Base-by-base conservation (phyloP, 192 early-diverging fungal species). In the Entrophospora sp. region DNA sequence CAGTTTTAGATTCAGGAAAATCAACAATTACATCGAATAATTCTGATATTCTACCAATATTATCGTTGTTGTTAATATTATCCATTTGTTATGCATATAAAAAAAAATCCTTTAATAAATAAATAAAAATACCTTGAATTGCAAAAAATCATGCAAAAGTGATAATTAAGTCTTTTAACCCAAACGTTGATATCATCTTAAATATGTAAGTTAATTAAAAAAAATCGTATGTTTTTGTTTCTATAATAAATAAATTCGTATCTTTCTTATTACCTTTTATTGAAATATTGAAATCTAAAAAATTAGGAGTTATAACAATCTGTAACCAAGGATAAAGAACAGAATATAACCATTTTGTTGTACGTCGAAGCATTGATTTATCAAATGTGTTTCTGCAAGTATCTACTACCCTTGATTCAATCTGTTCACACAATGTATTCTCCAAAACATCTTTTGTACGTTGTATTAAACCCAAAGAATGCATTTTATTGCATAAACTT, bases 21-120 rank as follows among this genome's bases (percentile, higher is more conserved):
- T 86, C 89, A 16, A 89, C 75, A 45, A 91, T 87, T 16, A 91
- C 87, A 43, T 85, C 71, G 52, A 91, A 89, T 34, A 89, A 75
- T 71, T 88, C 84, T 28, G 68, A 34, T 8, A 81, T 75, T 5
- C 88, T 79, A 61, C n/a, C n/a, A n/a, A n/a, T n/a, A n/a, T 28
- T 22, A 55, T n/a, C n/a, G n/a, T n/a, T n/a, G n/a, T n/a, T n/a
- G n/a, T n/a, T n/a, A n/a, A n/a, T n/a, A n/a, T n/a, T n/a, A n/a
- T n/a, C n/a, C n/a, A n/a, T n/a, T n/a, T n/a, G n/a, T n/a, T n/a
- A n/a, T n/a, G n/a, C n/a, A n/a, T n/a, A n/a, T n/a, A n/a, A n/a
- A n/a, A n/a, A n/a, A n/a, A n/a, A n/a, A n/a, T n/a, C n/a, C n/a
- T n/a, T n/a, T n/a, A n/a, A n/a, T n/a, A n/a, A n/a, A n/a, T n/a